phyloP scores from a whole-genome alignment of 768 basidiomycete genomes.

The Lactarius hatsudake region DNA sequence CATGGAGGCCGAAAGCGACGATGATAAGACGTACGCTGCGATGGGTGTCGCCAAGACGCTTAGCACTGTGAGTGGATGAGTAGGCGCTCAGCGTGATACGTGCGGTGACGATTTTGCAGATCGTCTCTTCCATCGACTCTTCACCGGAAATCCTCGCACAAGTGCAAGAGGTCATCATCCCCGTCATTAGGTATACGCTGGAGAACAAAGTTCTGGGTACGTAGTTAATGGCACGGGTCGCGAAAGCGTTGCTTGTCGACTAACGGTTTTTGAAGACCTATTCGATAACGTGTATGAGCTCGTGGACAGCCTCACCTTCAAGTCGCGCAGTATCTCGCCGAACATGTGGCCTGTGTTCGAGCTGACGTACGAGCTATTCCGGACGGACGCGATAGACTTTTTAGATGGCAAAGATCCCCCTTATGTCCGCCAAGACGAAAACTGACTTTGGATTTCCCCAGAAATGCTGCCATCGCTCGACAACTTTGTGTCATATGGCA shows the following conservation, averaged over 20 bases:
- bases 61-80: constrained; percentile 51
- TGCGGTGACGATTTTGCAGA: constrained; percentile 40
- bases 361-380: constrained; percentile 78
- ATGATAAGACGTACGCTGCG: constrained; percentile 84
- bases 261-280: constrained; percentile 51
- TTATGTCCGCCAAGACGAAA: neutral
- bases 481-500: constrained; percentile 85
- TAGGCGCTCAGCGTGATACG: neutral
- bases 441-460: constrained; percentile 24
- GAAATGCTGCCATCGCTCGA: constrained; percentile 88
- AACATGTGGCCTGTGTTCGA: constrained; percentile 89
- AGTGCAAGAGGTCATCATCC: constrained; percentile 78
- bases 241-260: constrained; percentile 2
- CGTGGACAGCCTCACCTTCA: constrained; percentile 82
- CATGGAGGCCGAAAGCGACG: constrained; percentile 53
- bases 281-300: constrained; percentile 87
- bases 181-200: constrained; percentile 72
- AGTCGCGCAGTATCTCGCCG: constrained; percentile 68
- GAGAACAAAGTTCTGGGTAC: constrained; percentile 74
- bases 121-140: constrained; percentile 71
- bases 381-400: constrained; percentile 80
- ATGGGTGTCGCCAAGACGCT: constrained; percentile 89
- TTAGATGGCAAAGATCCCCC: constrained; percentile 53
- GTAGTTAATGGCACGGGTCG: constrained; percentile 28
- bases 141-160: constrained; percentile 72